Conservation (phyloP, 495 filamentous ascomycete species). For the Lentithecium fluviatile region DNA sequence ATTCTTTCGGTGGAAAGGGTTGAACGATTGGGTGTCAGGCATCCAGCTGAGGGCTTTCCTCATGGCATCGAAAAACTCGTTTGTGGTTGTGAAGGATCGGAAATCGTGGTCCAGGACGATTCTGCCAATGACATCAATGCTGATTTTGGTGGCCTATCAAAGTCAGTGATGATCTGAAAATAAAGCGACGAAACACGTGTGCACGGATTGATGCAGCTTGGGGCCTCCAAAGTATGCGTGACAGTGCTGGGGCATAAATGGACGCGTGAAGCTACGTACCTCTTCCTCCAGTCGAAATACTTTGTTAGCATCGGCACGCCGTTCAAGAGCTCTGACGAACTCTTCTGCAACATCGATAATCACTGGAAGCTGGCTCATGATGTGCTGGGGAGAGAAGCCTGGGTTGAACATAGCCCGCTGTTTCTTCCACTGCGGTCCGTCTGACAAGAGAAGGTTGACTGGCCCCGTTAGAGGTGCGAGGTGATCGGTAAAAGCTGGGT, state of each 20-base stretch:
- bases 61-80: conserved; percentile 17
- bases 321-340: conserved; percentile 38
- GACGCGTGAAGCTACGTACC: neutral
- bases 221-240: too few relatives aligned
- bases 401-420: conserved; percentile 45
- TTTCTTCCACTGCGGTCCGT: conserved; percentile 41
- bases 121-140: conserved; percentile 45
- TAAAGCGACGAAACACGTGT: neutral
- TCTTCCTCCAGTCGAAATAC: conserved; percentile 42
- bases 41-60: conserved; percentile 20
- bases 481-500: neutral
- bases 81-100: conserved; percentile 10
- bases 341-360: conserved; percentile 40
- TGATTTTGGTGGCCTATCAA: conserved; percentile 32
- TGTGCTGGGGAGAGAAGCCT: conserved; percentile 38
- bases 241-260: too few relatives aligned
- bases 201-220: neutral
- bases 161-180: neutral
- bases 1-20: conserved; percentile 24
- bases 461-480: conserved; percentile 36
- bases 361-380: conserved; percentile 41
- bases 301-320: conserved; percentile 33
- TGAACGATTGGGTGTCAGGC: conserved; percentile 19
- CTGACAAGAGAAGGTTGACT: conserved; percentile 38
- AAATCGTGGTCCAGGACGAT: conserved; percentile 27